Conservation (phyloP, 2,329 filamentous ascomycete species). For the Ophiocordyceps camponoti-leonardi region DNA sequence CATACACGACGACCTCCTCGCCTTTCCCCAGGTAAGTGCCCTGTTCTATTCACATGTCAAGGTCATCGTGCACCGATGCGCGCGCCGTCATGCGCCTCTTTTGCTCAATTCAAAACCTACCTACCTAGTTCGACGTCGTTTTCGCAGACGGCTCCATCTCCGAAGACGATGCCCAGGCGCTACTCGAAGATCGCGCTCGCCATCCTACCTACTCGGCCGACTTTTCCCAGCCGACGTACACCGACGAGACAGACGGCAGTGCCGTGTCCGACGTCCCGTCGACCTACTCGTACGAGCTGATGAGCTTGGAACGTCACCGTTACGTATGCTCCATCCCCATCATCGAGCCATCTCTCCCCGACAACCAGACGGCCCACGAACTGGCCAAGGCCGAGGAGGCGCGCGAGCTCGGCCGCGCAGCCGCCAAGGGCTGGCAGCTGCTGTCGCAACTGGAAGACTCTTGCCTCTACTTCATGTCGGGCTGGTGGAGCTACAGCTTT, state of each 20-base stretch:
- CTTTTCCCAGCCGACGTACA: slow-evolving; percentile 19
- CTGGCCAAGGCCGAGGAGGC: slow-evolving; percentile 58
- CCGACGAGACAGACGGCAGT: slow-evolving; percentile 8
- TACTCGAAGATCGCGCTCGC: slow-evolving; percentile 27
- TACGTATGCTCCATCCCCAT: slow-evolving; percentile 78
- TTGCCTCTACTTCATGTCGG: slow-evolving; percentile 67
- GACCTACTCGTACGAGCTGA: slow-evolving; percentile 43
- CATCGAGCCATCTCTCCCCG: slow-evolving; percentile 36
- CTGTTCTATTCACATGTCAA: neutral
- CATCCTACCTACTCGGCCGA: slow-evolving; percentile 22
- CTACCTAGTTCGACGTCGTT: slow-evolving; percentile 73
- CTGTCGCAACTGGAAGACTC: slow-evolving; percentile 62
- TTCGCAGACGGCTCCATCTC: slow-evolving; percentile 59
- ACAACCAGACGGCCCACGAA: slow-evolving; percentile 50
- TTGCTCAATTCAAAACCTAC: too few species aligned
- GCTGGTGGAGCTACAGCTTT: slow-evolving; percentile 95
- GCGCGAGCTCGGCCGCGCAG: slow-evolving; percentile 62
- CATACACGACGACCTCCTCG: slow-evolving; percentile 74
- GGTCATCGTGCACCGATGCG: neutral
- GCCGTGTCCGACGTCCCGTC: slow-evolving; percentile 3
- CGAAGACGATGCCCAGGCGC: slow-evolving; percentile 47
- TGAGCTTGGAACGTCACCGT: slow-evolving; percentile 50
- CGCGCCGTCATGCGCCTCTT: too few species aligned
- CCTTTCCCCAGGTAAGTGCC: slow-evolving; percentile 56
- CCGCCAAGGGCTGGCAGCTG: slow-evolving; percentile 63